Percentiles rank a stretch among this genome's conserved stretches.
Evolutionary conservation across 371 early-diverging fungal species (phyloP).

Genomic region (Rhizomucor pusillus): DNA sequence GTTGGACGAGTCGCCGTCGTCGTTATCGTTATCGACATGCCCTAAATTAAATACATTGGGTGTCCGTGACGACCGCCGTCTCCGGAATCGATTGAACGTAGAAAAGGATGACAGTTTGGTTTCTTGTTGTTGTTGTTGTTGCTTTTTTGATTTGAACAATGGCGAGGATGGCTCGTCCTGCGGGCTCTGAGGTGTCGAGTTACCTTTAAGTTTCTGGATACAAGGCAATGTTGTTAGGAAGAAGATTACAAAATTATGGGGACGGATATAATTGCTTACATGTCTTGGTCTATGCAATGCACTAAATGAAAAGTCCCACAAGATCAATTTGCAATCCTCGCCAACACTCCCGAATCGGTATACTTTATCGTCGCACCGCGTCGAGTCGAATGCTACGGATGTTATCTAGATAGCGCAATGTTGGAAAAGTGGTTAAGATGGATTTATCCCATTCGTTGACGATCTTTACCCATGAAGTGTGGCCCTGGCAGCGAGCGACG

Average conservation of each 20-base stretch:
- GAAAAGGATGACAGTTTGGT: neutral
- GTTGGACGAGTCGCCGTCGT: constrained; percentile 2
- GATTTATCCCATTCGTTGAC: neutral
- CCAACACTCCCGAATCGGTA: constrained; percentile 92
- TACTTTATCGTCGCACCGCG: constrained; percentile 78
- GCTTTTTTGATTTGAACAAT: constrained; percentile 1
- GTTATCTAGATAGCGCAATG: constrained; percentile 43
- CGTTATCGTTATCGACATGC: neutral
- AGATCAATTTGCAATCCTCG: constrained; percentile 81
- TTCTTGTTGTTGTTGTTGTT: constrained; percentile 2
- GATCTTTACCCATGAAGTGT: constrained; percentile 79
- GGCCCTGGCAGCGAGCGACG: constrained; percentile 91
- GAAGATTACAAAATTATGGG: no score
- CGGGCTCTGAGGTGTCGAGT: no score
- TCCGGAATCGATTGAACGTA: constrained; percentile 16
- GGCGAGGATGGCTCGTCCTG: neutral
- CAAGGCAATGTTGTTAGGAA: no score
- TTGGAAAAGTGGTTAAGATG: no score
- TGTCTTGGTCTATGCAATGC: constrained; percentile 75
- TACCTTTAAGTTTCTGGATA: no score
- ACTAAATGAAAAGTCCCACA: constrained; percentile 93
- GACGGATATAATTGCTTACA: constrained; percentile 33
- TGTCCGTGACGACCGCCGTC: constrained; percentile 15
- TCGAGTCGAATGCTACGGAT: constrained; percentile 90
- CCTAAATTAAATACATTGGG: constrained; percentile 11